phyloP scores from a whole-genome alignment of 2,329 filamentous ascomycete species.

The Ophidiomyces ophidiicola region DNA sequence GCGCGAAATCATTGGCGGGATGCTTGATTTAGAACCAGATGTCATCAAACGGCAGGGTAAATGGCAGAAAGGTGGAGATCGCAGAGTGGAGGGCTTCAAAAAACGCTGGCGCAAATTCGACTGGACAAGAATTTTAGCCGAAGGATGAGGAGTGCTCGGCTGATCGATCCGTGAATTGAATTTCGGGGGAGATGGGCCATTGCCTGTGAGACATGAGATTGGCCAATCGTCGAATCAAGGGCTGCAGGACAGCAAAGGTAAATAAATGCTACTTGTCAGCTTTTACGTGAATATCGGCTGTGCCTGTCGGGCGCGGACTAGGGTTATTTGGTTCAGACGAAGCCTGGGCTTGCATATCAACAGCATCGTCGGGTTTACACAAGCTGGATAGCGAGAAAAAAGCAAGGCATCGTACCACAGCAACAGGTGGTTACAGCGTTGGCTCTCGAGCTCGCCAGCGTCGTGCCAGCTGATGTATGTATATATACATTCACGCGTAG shows the following conservation, averaged over 20 bases:
- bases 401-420: not conserved
- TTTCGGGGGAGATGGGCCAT: too few species aligned
- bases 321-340: slow-evolving; percentile 1
- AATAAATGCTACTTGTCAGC: not conserved
- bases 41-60: slow-evolving; percentile 80
- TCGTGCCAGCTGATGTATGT: too few species aligned
- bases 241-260: not conserved
- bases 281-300: too few species aligned
- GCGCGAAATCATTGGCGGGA: slow-evolving; percentile 79
- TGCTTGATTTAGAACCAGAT: slow-evolving; percentile 71
- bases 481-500: not conserved
- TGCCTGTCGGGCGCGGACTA: not conserved
- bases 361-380: too few species aligned
- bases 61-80: slow-evolving; percentile 58
- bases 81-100: slow-evolving; percentile 62
- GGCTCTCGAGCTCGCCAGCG: too few species aligned
- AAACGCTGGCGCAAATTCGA: slow-evolving; percentile 88
- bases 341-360: not conserved
- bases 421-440: not conserved
- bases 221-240: not conserved
- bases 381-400: slow-evolving; percentile 1
- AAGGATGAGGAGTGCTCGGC: slow-evolving; percentile 23
- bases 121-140: slow-evolving; percentile 57
- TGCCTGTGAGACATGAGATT: too few species aligned
- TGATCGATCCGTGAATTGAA: not conserved